Conservation (phyloP, 2,329 filamentous ascomycete genomes). For the Colletotrichum sp. region DNA sequence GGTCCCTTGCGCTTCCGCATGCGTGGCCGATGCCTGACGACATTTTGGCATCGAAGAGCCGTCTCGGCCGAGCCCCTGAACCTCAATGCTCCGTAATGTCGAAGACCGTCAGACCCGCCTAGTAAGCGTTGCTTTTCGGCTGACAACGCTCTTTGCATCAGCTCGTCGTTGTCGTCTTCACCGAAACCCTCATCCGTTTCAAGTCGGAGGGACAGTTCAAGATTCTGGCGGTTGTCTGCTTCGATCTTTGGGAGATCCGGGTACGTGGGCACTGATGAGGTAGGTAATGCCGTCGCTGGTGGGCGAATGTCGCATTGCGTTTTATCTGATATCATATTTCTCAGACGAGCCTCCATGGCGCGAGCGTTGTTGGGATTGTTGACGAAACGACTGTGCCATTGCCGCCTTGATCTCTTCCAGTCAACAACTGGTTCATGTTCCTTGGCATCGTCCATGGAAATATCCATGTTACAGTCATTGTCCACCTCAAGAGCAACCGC, state of each 20-base stretch:
- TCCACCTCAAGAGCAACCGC: conserved; percentile 9
- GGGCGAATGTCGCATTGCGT: neutral
- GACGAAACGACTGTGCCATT: conserved; percentile 8
- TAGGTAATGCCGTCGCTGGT: neutral
- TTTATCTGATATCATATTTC: conserved; percentile 2
- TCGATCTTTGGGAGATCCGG: neutral
- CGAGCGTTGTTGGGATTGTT: conserved; percentile 13
- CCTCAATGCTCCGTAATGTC: neutral
- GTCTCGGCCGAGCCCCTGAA: conserved; percentile 17
- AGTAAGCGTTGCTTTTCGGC: neutral
- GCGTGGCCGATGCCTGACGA: conserved; percentile 15
- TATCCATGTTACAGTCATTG: conserved; percentile 10
- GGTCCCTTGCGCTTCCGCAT: conserved; percentile 17
- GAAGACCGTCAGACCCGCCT: neutral
- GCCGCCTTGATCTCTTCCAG: conserved; percentile 14
- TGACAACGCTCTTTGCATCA: neutral
- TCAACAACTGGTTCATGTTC: conserved; percentile 9
- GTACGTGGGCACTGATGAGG: neutral
- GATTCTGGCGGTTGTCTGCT: neutral
- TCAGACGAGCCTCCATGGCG: conserved; percentile 5
- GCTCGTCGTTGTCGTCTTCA: conserved; percentile 2
- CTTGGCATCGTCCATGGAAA: neutral
- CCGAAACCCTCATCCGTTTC: conserved; percentile 19
- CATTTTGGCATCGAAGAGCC: conserved; percentile 8
- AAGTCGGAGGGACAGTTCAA: neutral